Base-by-base conservation (phyloP, 1,139 yeast genomes). In the Taphrina wiesneri region DNA sequence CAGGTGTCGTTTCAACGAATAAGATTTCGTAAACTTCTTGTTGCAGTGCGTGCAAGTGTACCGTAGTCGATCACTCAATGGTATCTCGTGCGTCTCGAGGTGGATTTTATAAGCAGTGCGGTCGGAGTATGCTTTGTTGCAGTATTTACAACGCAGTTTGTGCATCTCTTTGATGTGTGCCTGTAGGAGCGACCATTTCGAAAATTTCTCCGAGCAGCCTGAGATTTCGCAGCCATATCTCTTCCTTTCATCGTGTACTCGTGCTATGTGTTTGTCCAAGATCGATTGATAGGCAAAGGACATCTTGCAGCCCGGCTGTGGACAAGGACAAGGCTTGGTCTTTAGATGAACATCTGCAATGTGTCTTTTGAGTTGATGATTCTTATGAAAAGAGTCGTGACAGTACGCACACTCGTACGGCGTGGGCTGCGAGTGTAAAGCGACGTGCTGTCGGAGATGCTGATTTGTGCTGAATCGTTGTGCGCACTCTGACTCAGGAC, bases 381-480 rank as follows among this genome's bases (percentile, higher is more conserved):
- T 92, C 71, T 89, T 88, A 73, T 86, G 84, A 73, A 90, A 92
- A 0, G 86, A 77, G 70, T 85, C 89, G 0, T 73, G 70, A 74
- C 98, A 93, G 70, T 81, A 79, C 0, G 82, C 75, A 49, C 74
- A 72, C 73, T 86, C 82, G 47, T 69, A 70, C 52, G 71, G 72
- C 51, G 51, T 46, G 39, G 65, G 64, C 28, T 67, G 65, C 26
- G 54, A 60, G 56, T 69, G 73, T 19, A 70, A 67, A 52, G 43
- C 67, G 46, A 53, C 91, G 74, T 93, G 99, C 67, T 97, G 81
- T 70, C 83, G 84, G 70, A 91, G 78, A 74, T 92, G 98, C 77
- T 93, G 99, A 60, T 77, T 77, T 0, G 96, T 83, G 69, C 87
- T 87, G 67, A 90, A 88, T 1, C 97, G 96, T 74, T 90, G 90